phyloP scores from a whole-genome alignment of 768 basidiomycete species.

The Phanerodontia chrysosporium region DNA sequence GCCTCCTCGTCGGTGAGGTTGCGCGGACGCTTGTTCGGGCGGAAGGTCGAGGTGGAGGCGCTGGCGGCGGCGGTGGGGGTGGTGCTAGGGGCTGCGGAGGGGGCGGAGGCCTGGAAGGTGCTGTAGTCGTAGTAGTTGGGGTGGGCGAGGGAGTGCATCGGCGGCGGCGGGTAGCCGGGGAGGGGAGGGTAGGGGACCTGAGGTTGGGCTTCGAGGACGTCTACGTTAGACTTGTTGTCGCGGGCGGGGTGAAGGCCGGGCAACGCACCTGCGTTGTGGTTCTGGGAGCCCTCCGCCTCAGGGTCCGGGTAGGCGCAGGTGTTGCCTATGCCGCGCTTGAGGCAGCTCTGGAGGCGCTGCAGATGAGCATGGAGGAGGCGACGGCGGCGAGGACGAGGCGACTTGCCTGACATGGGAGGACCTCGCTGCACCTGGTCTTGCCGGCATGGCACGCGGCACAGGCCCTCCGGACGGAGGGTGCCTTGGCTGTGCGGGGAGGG shows the following conservation, averaged over 20 bases:
- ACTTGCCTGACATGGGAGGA: slow-evolving; percentile 73
- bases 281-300: slow-evolving; percentile 35
- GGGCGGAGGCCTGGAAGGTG: slow-evolving; percentile 31
- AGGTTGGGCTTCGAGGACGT: background rate
- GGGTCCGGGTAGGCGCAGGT: slow-evolving; percentile 78
- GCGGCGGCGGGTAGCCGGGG: slow-evolving; percentile 33
- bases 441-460: slow-evolving; percentile 80
- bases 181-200: slow-evolving; percentile 35
- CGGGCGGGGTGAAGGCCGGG: slow-evolving; percentile 14
- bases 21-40: slow-evolving; percentile 76
- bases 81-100: slow-evolving; percentile 61
- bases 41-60: slow-evolving; percentile 69
- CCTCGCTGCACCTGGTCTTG: slow-evolving; percentile 81
- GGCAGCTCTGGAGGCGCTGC: slow-evolving; percentile 53
- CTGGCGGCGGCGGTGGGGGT: slow-evolving; percentile 50
- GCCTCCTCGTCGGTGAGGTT: slow-evolving; percentile 81
- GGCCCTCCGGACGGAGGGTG: slow-evolving; percentile 75
- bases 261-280: slow-evolving; percentile 21
- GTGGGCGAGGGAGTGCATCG: slow-evolving; percentile 40
- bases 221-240: background rate
- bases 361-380: slow-evolving; percentile 1
- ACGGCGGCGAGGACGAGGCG: slow-evolving; percentile 8
- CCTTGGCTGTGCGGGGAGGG: slow-evolving; percentile 51
- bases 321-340: slow-evolving; percentile 72
- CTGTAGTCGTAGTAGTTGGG: slow-evolving; percentile 79